Evolutionary conservation across 352 stramenopile genomes (phyloP), one percentile per base, ranked within the genome.

Genomic region (Phytophthora pini): DNA sequence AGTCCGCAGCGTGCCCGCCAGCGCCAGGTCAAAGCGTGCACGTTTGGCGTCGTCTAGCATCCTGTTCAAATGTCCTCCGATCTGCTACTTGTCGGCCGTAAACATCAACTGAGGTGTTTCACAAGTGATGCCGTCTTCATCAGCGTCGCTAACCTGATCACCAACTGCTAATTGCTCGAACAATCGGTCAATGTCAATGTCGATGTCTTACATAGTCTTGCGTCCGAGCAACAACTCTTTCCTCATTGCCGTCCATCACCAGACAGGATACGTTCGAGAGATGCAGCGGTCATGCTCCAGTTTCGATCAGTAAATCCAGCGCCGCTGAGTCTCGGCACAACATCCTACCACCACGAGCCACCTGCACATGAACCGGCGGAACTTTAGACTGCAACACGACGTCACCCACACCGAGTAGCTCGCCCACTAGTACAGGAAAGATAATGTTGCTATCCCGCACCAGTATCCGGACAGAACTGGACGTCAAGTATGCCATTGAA

Each of bases 191-290:
- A 51, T 60, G 13, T 52, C 52, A 12, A 60, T 60, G 3, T 39
- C 52, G n/a, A 60, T 60, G 26, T 52, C 52, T 20, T 51, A 40
- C 52, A 60, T 58, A 0, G 41, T 60, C 10, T 60, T 51, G 15
- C 29, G 40, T 15, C 51, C 52, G 4, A 51, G 40, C 40, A 60
- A 34, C 6, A 60, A 49, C 17, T 50, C 52, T 10, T 51, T 7
- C 17, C 17, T 46, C n/a, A 8, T 5, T 24, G 2, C 40, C 40
- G 1, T 46, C 40, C 40, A 46, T 7, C 15, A 46, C 40, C 15
- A 39, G 6, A 13, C 32, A 38, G 5, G 8, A 4, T 12, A 38
- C 32, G 1, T 13, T 13, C 2, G 8, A 13, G 8, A 39, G 32
- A 5, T 39, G 8, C 32, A 39, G 12, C 32, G 32, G 32, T 9